Base-by-base conservation (phyloP, 2,329 filamentous ascomycete species). In the Aspergillus quadrilineatus region DNA sequence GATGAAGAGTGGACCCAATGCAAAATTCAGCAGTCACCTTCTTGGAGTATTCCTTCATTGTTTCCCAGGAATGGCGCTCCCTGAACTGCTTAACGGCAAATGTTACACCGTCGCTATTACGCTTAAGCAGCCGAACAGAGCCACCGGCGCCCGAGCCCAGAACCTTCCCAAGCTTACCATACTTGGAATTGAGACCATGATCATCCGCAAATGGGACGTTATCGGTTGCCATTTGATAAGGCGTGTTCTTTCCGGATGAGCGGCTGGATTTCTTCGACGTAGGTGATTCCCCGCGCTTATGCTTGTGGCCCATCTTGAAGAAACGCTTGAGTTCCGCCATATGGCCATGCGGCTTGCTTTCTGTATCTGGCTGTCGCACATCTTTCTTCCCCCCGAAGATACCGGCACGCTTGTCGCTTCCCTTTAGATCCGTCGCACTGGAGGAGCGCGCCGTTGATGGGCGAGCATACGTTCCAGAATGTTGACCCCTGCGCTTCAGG, bases 71-170 rank as follows among this genome's bases (percentile, higher is more conserved):
- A 74, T 99, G 93, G 34, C 91, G 86, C 53, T 93, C 87, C 52
- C 94, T 83, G 76, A 99, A 99, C 70, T 99, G 93, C 75, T 99
- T 99, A 52, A 97, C 94, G 1, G 94, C 94, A 74, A 99, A 99
- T 0, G 95, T 94, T 6, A 90, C 91, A 28, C 89, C 89, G 69
- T 99, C 94, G 61, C 90, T 92, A 68, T 87, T 93, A 59, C 94
- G 85, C 78, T 94, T 97, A 87, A 99, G 91, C 50, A 99, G 77
- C 62, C 93, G 85, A 14, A 99, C 94, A 0, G 93, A 97, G 28
- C 94, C 94, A 50, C 94, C 94, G 29, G 94, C 94, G 28, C 94
- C 94, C 29, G 93, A 93, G 4, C 94, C 94, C 10, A 99, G 82
- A 1, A 97, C 90, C 70, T 90, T 94, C 56, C 93, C 94, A 62